Evolutionary conservation across 345 rosid genomes (phyloP).

Genomic region (Gossypium bickii): DNA sequence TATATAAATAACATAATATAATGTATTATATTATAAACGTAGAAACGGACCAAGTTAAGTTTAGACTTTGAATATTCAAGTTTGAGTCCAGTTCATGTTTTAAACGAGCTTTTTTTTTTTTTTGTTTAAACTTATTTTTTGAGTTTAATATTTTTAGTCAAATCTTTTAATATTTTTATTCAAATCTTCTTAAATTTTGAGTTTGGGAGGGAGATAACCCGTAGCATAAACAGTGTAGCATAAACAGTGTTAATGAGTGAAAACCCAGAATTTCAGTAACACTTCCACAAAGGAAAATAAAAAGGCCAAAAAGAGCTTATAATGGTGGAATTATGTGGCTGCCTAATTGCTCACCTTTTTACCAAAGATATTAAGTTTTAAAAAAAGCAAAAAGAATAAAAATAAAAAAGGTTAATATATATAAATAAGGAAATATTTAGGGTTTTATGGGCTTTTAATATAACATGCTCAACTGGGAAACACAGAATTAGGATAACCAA

Average conservation of each 20-base stretch:
- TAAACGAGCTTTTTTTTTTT: fast-evolving
- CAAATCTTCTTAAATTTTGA: too few species aligned
- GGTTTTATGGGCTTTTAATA: not conserved
- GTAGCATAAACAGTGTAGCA: fast-evolving
- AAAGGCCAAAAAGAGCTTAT: not conserved
- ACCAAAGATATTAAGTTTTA: not conserved
- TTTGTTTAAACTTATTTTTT: too few species aligned
- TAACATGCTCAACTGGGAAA: too few species aligned
- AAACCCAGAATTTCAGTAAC: not conserved
- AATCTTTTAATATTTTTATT: fast-evolving
- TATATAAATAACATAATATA: too few species aligned
- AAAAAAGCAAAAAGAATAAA: not conserved
- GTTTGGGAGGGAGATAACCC: too few species aligned
- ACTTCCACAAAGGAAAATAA: not conserved
- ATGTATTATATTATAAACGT: too few species aligned
- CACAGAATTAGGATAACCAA: not conserved
- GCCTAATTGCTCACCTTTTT: not conserved
- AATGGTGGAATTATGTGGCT: not conserved
- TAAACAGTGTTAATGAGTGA: not conserved
- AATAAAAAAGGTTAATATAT: not conserved
- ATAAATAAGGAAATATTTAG: not conserved
- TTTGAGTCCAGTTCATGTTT: fast-evolving
- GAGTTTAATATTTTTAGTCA: too few species aligned
- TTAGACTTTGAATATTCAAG: too few species aligned
- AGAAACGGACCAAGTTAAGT: fast-evolving